Evolutionary conservation across 805 yeast genomes (phyloP), one percentile per base, ranked within the genome.

Genomic region (Candida broadrunensis): DNA sequence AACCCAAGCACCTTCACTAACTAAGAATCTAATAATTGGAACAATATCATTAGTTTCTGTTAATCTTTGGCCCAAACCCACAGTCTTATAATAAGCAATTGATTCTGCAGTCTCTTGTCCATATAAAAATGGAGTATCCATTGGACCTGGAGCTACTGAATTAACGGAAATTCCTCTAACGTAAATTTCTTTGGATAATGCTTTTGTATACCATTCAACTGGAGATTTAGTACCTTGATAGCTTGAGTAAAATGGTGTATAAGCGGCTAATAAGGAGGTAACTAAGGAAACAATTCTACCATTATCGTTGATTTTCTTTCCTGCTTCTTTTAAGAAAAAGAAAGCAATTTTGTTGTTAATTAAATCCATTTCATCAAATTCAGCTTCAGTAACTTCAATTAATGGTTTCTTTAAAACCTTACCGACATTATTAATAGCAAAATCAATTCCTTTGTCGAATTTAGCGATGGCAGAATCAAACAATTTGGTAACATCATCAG

Each of bases 361-460:
- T 26, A 58, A 53, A 49, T 73, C 72, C 82, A 81, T 71, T 18
- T 49, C 44, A 46, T 78, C 83, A 51, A 64, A 82, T 52, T 82
- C 87, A 21, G 61, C 67, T 39, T 75, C 72, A n/a, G 75, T 44
- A 42, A 73, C 64, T n/a, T 78, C 80, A 25, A 60, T 61, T 37
- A 81, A 50, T 27, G 79, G 76, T 55, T 81, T 82, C 67, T 81
- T 80, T 57, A 81, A 63, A 17, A 82, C 87, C 70, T 62, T 77
- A 39, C 88, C 88, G 30, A 80, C 81, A 48, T 78, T 80, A 63
- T 81, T 81, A 50, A 82, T 67, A n/a, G 86, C 87, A 53, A 77
- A 70, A 50, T 82, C 85, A 47, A 78, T 63, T 1, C 58, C 59
- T 16, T 61, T 53, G 27, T 83, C 83, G 42, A 78, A 72, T 31